phyloP scores from a whole-genome alignment of 2,329 filamentous ascomycete genomes.

The Cytospora mali region DNA sequence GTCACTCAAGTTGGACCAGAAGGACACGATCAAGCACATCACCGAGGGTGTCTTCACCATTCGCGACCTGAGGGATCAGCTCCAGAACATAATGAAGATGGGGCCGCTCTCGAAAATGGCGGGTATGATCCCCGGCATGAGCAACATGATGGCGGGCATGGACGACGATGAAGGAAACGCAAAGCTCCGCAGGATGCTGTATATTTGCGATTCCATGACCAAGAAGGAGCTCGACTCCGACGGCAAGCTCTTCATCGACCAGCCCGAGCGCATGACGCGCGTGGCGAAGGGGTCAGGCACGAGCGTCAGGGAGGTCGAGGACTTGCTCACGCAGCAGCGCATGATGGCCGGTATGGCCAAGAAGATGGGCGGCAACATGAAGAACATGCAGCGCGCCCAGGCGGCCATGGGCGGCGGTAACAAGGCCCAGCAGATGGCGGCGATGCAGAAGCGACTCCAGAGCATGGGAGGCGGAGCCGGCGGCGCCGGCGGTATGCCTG shows the following conservation, averaged over 20 bases:
- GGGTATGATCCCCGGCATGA: conserved; percentile 96
- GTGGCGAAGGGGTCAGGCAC: conserved; percentile 90
- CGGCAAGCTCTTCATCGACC: conserved; percentile 89
- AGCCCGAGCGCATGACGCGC: conserved; percentile 89
- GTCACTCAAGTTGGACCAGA: conserved; percentile 91
- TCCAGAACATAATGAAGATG: conserved; percentile 99
- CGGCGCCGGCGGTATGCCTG: conserved; percentile 70
- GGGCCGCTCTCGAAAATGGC: conserved; percentile 96
- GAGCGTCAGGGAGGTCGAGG: conserved; percentile 88
- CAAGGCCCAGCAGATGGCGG: conserved; percentile 89
- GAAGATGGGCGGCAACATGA: conserved; percentile 97
- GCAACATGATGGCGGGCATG: conserved; percentile 91
- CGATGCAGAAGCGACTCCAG: conserved; percentile 94
- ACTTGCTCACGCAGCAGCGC: conserved; percentile 93
- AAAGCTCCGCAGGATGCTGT: conserved; percentile 97
- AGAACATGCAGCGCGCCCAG: conserved; percentile 94
- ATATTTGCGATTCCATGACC: conserved; percentile 98
- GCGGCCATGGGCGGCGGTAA: conserved; percentile 88
- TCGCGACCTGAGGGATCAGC: conserved; percentile 89
- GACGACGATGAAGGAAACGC: conserved; percentile 94
- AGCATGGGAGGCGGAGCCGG: conserved; percentile 81
- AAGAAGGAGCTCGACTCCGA: conserved; percentile 93
- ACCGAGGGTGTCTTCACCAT: conserved; percentile 95
- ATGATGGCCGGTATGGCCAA: conserved; percentile 99
- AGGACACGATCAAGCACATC: conserved; percentile 99